Evolutionary conservation across 192 early-diverging fungal genomes (phyloP), one percentile per base, ranked within the genome.

Genomic region (Backusella psychrophila): DNA sequence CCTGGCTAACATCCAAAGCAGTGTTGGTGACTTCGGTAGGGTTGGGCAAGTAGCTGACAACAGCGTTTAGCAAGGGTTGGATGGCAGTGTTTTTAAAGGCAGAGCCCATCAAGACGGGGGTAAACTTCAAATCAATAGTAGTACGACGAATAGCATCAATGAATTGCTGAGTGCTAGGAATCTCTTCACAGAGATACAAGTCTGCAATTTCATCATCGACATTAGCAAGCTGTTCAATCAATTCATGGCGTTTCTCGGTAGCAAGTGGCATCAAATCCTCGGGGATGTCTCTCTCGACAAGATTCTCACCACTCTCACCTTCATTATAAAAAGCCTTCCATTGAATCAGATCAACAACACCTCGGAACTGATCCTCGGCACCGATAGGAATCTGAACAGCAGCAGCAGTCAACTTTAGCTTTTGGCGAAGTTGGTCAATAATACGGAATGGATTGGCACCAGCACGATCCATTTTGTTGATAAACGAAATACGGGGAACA

Each of bases 381-480:
- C 96, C 98, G 74, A 98, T 95, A 29, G 94, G 93, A 39, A 94
- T 89, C 81, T 95, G 93, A 73, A 95, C 69, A 41, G 93, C 90
- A 8, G 94, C 94, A 38, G 93, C 93, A 17, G 89, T 87, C 67
- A 94, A 82, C 82, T 89, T 91, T 39, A 95, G 88, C 81, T 95
- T 95, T 69, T 83, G 83, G 69, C 94, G 88, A 56, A 95, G 87
- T 86, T 94, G 93, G 7, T 94, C 93, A 49, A 94, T 90, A 36
- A 95, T 90, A 75, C 91, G 89, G 77, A 83, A 86, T 1, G 94
- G 93, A 75, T 95, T 94, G n/a, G 94, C 91, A 73, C 94, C 94
- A 46, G 93, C 91, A 76, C 94, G 91, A 84, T 95, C 94, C 92
- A 95, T 92, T 85, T 95, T 95, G 89, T 95, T 95, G 77, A 95